These are phyloP conservation scores for Penicillium goetzii DNA, from an alignment of 495 filamentous ascomycete species.

Conservation along the genomic window DNA sequence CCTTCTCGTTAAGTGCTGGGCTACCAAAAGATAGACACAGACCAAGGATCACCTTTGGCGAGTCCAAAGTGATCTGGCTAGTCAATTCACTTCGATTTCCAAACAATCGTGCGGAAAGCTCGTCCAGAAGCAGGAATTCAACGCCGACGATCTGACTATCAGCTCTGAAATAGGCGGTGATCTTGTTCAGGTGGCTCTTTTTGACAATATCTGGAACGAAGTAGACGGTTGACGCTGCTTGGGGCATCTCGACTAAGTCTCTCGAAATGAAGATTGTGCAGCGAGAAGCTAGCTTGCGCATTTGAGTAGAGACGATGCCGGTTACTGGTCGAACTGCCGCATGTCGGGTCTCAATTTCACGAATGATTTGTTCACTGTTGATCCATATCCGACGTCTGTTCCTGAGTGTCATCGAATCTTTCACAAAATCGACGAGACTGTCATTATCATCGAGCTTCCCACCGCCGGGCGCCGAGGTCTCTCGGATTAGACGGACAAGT, in stretches of 20 bases:
- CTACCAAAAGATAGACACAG: conserved; percentile 3
- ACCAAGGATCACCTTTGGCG: background rate
- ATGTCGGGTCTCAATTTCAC: conserved; percentile 6
- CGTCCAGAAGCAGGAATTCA: conserved; percentile 8
- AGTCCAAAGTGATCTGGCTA: background rate
- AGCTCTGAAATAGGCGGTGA: background rate
- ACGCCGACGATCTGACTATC: conserved; percentile 8
- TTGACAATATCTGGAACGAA: conserved; percentile 3
- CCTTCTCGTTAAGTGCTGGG: background rate
- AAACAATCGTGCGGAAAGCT: background rate
- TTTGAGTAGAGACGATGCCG: conserved; percentile 2
- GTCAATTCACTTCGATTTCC: background rate
- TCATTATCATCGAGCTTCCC: background rate
- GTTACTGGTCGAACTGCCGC: background rate
- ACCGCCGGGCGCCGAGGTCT: conserved; percentile 1
- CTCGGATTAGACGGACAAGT: conserved; percentile 6
- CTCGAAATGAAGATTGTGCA: background rate
- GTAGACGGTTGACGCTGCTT: conserved; percentile 3
- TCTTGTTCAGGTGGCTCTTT: background rate
- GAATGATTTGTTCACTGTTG: conserved; percentile 2
- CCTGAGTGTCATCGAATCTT: conserved; percentile 4
- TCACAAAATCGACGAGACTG: background rate
- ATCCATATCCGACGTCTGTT: conserved; percentile 3
- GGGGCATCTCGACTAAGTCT: background rate
- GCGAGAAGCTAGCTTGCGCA: background rate